phyloP scores from a whole-genome alignment of 306 rosid genomes.

The Cicer judaicum region DNA sequence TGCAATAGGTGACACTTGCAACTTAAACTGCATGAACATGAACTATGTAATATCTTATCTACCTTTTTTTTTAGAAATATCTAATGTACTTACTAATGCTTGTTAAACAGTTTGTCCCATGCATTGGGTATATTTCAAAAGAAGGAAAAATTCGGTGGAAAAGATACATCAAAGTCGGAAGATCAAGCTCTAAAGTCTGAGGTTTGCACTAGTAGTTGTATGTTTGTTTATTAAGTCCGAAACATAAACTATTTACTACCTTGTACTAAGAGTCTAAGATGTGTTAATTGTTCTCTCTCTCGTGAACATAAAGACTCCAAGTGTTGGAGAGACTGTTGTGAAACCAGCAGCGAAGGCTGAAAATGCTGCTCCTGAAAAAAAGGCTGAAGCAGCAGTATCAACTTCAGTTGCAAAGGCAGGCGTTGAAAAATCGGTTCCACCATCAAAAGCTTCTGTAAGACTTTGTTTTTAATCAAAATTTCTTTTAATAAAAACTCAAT shows the following conservation, averaged over 20 bases:
- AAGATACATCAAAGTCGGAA: constrained; percentile 63
- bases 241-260: constrained; percentile 12
- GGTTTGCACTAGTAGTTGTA: constrained; percentile 56
- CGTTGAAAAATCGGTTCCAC: constrained; percentile 53
- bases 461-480: not conserved
- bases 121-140: constrained; percentile 79
- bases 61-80: too few relatives aligned
- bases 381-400: constrained; percentile 52
- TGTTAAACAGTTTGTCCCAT: constrained; percentile 79
- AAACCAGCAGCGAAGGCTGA: constrained; percentile 64
- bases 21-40: constrained; percentile 23
- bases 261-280: constrained; percentile 23
- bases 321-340: constrained; percentile 45
- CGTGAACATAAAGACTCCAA: constrained; percentile 47
- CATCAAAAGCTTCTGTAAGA: constrained; percentile 66
- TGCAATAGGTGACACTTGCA: constrained; percentile 61
- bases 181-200: constrained; percentile 63
- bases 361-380: constrained; percentile 52
- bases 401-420: constrained; percentile 54
- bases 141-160: constrained; percentile 63
- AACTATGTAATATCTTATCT: not conserved
- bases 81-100: constrained; percentile 37
- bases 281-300: not conserved
- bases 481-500: not conserved
- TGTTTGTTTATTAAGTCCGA: constrained; percentile 33